These are phyloP conservation scores for Fusarium falciforme DNA, from an alignment of 2,329 filamentous ascomycete genomes.

Conservation along the genomic window DNA sequence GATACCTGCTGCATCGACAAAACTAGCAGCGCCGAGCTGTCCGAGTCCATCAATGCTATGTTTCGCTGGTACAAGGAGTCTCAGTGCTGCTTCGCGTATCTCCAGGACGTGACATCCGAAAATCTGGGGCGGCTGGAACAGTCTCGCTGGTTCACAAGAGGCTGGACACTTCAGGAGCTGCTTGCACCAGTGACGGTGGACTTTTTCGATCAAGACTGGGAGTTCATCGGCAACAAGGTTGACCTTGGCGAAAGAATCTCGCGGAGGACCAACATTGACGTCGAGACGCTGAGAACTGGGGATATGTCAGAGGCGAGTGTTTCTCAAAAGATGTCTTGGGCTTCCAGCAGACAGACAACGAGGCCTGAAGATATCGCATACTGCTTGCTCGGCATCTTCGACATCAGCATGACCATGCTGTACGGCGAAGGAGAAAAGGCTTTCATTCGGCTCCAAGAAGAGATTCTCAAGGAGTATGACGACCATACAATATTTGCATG, in stretches of 20 bases:
- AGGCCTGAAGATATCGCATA: constrained; percentile 36
- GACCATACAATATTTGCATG: constrained; percentile 39
- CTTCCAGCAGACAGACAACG: constrained; percentile 30
- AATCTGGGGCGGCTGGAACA: constrained; percentile 10
- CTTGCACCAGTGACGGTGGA: constrained; percentile 23
- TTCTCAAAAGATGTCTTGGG: constrained; percentile 38
- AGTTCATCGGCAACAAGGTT: constrained; percentile 14
- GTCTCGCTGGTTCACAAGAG: constrained; percentile 30
- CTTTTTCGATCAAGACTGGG: constrained; percentile 29
- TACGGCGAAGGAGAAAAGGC: constrained; percentile 39
- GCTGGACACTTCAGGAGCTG: constrained; percentile 38
- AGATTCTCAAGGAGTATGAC: constrained; percentile 38
- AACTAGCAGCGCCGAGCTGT: constrained; percentile 31
- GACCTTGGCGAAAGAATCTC: constrained; percentile 14
- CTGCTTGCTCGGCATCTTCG: constrained; percentile 38
- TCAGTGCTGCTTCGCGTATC: constrained; percentile 23
- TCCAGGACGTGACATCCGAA: constrained; percentile 53
- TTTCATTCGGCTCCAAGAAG: constrained; percentile 41
- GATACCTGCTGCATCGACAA: constrained; percentile 32
- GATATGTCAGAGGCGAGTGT: constrained; percentile 18
- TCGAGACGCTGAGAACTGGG: constrained; percentile 2
- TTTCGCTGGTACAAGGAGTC: constrained; percentile 45
- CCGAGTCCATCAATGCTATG: constrained; percentile 40
- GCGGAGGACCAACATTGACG: constrained; percentile 22
- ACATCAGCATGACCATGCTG: constrained; percentile 36